phyloP scores from a whole-genome alignment of 2,329 filamentous ascomycete genomes.

The Cadophora luteo-olivacea region DNA sequence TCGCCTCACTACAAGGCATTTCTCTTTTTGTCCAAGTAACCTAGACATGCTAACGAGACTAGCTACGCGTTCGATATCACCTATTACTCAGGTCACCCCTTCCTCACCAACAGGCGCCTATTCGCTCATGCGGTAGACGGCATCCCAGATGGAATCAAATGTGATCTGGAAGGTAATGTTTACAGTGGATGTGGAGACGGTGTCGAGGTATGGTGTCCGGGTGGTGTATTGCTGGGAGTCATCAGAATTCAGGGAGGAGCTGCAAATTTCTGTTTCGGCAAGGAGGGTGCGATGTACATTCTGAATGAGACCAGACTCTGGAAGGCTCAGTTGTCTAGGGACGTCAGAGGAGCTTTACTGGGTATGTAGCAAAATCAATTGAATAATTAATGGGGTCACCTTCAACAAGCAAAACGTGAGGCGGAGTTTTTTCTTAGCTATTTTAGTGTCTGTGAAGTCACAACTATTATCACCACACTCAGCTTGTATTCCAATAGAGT shows the following conservation, averaged over 20 bases:
- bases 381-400: too few species aligned
- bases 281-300: constrained; percentile 39
- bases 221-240: constrained; percentile 60
- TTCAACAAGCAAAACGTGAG: too few species aligned
- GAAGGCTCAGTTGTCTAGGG: constrained; percentile 46
- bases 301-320: constrained; percentile 52
- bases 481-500: too few species aligned
- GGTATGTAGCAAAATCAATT: constrained; percentile 7
- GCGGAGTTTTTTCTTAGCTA: too few species aligned
- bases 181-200: constrained; percentile 62
- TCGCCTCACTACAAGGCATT: too few species aligned
- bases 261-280: constrained; percentile 44
- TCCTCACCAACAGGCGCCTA: constrained; percentile 42
- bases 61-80: constrained; percentile 38
- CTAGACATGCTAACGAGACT: background rate
- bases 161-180: constrained; percentile 60
- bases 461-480: too few species aligned
- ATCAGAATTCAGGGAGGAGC: constrained; percentile 39
- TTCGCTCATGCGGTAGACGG: constrained; percentile 63
- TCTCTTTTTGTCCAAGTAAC: background rate
- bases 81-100: constrained; percentile 28
- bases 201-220: constrained; percentile 58
- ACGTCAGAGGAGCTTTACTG: constrained; percentile 41
- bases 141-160: constrained; percentile 65
- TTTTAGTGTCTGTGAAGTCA: too few species aligned